Evolutionary conservation across 2,329 filamentous ascomycete species (phyloP).

Genomic region (Gaeumannomyces tritici): DNA sequence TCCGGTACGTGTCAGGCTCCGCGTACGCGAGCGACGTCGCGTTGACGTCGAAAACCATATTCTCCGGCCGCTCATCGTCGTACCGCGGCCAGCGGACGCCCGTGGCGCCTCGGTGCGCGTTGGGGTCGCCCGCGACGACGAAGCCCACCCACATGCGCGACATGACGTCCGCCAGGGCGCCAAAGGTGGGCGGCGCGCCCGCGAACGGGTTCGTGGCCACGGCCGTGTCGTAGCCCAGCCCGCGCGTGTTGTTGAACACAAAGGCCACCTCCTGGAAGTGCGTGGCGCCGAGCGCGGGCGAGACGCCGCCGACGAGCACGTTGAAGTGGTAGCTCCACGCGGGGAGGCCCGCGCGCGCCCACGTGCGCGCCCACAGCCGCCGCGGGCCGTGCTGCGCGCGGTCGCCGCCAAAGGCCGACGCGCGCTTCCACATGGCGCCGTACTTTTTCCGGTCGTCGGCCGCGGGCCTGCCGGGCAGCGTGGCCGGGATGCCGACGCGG

Average conservation of each 20-base stretch:
- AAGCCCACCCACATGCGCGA: conserved; percentile 42
- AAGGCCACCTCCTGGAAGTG: conserved; percentile 42
- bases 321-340: conserved; percentile 34
- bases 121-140: conserved; percentile 34
- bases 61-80: conserved; percentile 24
- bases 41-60: conserved; percentile 41
- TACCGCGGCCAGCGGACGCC: conserved; percentile 31
- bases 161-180: conserved; percentile 35
- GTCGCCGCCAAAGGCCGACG: conserved; percentile 45
- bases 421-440: conserved; percentile 43
- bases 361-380: conserved; percentile 37
- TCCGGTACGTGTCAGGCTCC: conserved; percentile 34
- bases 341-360: conserved; percentile 7
- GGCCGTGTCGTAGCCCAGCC: conserved; percentile 32
- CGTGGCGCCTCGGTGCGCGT: conserved; percentile 9
- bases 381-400: conserved; percentile 43
- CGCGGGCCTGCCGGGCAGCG: conserved; percentile 19
- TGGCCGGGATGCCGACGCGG: conserved; percentile 35
- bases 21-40: conserved; percentile 25
- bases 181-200: conserved; percentile 28
- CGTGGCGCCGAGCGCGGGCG: conserved; percentile 4
- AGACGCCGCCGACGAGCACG: conserved; percentile 22
- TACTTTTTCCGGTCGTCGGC: conserved; percentile 10
- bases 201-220: conserved; percentile 23
- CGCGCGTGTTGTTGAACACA: conserved; percentile 42